Evolutionary conservation across 2,329 filamentous ascomycete genomes (phyloP).

Genomic region (Pestalotiopsis sp.): DNA sequence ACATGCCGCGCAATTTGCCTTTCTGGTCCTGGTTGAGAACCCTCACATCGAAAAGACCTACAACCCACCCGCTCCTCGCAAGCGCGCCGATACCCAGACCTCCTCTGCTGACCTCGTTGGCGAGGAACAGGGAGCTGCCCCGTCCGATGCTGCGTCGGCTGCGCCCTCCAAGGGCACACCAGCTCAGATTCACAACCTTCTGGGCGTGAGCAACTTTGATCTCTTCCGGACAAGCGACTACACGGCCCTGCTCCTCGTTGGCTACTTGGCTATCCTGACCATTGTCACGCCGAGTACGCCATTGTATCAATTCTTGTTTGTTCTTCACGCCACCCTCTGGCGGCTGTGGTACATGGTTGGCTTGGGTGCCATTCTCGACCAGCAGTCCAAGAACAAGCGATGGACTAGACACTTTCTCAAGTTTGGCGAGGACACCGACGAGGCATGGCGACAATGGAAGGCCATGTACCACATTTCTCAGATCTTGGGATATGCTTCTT

Average conservation of each 20-base stretch:
- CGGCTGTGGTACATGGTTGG: constrained; percentile 91
- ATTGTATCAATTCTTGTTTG: constrained; percentile 76
- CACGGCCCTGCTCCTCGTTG: constrained; percentile 74
- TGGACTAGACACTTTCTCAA: constrained; percentile 99
- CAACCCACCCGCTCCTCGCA: constrained; percentile 82
- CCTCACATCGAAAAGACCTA: constrained; percentile 94
- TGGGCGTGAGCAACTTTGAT: constrained; percentile 85
- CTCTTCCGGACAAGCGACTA: constrained; percentile 86
- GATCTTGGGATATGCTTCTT: constrained; percentile 85
- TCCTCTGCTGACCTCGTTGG: constrained; percentile 19
- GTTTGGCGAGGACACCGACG: constrained; percentile 84
- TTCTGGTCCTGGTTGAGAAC: constrained; percentile 89
- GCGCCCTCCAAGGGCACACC: constrained; percentile 46
- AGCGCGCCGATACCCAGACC: constrained; percentile 39
- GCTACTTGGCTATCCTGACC: constrained; percentile 76
- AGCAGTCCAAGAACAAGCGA: constrained; percentile 86
- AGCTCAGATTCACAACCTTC: constrained; percentile 76
- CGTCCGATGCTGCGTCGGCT: constrained; percentile 21
- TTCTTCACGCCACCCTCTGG: constrained; percentile 80
- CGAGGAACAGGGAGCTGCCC: constrained; percentile 17
- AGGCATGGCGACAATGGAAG: constrained; percentile 98
- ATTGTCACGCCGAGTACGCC: constrained; percentile 77
- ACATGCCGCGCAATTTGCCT: constrained; percentile 91
- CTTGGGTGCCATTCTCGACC: constrained; percentile 80
- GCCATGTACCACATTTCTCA: constrained; percentile 92